Base-by-base conservation (phyloP, 2,329 filamentous ascomycete species). In the Penicillium occitanis region DNA sequence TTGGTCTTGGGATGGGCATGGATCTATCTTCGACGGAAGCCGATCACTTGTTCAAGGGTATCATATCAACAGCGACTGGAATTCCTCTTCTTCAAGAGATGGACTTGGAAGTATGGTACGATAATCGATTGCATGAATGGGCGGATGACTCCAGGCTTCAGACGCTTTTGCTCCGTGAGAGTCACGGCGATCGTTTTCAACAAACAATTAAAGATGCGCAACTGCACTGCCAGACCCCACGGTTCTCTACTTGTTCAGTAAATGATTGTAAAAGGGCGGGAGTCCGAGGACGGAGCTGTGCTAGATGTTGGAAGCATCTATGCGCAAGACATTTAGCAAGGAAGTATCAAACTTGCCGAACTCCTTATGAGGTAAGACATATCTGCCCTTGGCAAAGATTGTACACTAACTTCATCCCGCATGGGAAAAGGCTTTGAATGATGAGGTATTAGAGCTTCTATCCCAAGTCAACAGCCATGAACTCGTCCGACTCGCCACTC, bases 301-400 rank as follows among this genome's bases (percentile, higher is more conserved):
- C 63, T 11, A 65, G 55, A n/a, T 67, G 66, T 46, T 61, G 44
- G 44, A 53, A 35, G 33, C 63, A 67, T 63, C 30, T 67, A 5
- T 65, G 63, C 30, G 42, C 33, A 8, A 63, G 28, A 33, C 63
- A 67, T 25, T 28, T 22, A 30, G 53, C 58, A 25, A 66, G 61
- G 22, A 40, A 62, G 22, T 58, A 46, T 35, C 66, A 65, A 50
- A 53, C 44, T 30, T 67, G 63, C 22, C 48, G 37, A 5, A n/a
- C 30, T 33, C 35, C 50, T 17, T 33, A 48, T 8, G 63, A 66
- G 61, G 61, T 48, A 48, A 42, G 37, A n/a, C 28, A 44, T 25
- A n/a, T 46, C 25, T 6, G 0, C 7, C 22, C 40, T 48, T 10
- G 17, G 17, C 1, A 11, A 40, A 55, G 4, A 55, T 22, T 19